Percentiles rank a stretch among this genome's conserved stretches.
Evolutionary conservation across 345 rosid genomes (phyloP).

Genomic region (Erysimum cheiranthoides): DNA sequence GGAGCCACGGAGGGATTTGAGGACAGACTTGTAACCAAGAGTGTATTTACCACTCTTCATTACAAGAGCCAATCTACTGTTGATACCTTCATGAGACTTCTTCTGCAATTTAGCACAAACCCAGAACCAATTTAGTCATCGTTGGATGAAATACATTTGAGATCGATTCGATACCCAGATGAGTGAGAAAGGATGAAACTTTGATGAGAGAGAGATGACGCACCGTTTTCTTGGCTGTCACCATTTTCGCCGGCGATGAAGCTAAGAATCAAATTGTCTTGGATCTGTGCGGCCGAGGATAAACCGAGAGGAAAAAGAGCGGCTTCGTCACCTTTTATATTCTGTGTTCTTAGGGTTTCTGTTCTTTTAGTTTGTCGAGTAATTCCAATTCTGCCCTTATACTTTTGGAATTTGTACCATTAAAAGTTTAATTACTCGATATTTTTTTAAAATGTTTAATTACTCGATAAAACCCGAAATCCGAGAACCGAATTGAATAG

Average conservation of each 20-base stretch:
- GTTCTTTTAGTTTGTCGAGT: neutral
- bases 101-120: constrained; percentile 52
- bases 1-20: constrained; percentile 65
- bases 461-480: no score
- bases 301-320: neutral
- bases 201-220: neutral
- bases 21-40: constrained; percentile 77
- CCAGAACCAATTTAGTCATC: neutral
- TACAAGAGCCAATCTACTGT: constrained; percentile 79
- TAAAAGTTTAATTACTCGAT: no score
- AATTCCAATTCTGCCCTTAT: constrained; percentile 13
- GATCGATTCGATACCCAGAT: neutral
- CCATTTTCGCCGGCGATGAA: constrained; percentile 49
- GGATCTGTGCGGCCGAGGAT: constrained; percentile 26
- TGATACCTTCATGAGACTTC: constrained; percentile 87
- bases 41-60: constrained; percentile 88
- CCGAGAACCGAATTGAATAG: no score
- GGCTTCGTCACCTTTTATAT: constrained; percentile 16
- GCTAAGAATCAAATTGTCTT: neutral
- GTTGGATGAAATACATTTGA: neutral
- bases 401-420: no score
- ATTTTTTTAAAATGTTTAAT: no score
- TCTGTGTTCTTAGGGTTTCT: constrained; percentile 29
- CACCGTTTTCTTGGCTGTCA: constrained; percentile 71
- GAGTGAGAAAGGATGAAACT: neutral